Evolutionary conservation across 164 flowering plant species (phyloP), one percentile per base, ranked within the genome.

Genomic region (Vitis cinerea): DNA sequence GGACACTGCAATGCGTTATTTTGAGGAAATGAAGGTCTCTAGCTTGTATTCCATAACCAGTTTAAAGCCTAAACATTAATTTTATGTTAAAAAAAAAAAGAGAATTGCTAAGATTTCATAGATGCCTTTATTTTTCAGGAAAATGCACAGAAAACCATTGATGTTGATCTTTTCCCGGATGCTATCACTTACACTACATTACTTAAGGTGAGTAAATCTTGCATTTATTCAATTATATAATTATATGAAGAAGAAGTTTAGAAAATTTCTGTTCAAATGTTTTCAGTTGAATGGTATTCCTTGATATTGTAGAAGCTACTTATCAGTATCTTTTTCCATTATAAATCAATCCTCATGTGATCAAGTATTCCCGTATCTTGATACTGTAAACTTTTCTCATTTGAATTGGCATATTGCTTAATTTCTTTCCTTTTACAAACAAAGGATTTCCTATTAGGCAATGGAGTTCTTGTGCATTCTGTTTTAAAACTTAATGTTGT

Each of bases 11-110:
- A 73, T 82, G 83, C 81, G 31, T 14, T 74, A 85, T 60, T 79
- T 83, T 56, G 77, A 81, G 72, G 81, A 88, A 83, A 88, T 90
- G 93, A 90, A 90, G 96, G 93, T 88, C 77, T 54, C 82, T 73
- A 73, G 79, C 75, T 75, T 76, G 80, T 75, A 63, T 56, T 77
- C 61, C 52, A 77, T 82, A 82, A 83, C 87, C 78, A 78, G 84
- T 84, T 80, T 84, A 72, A 78, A 79, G 84, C 80, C 76, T 81
- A 61, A 59, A 64, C 48, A 51, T 65, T 49, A n/a, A 64, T 47
- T 65, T 59, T 60, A 48, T 60, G 16, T 65, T 5, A 23, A 23
- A 53, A 53, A 13, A 52, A 57, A 53, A 54, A 50, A 51, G 72
- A 52, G 23, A 63, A 19, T 61, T 67, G 17, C 44, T 30, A 9